Base-by-base conservation (phyloP, 768 basidiomycete genomes). In the Leccinum rimulosum region DNA sequence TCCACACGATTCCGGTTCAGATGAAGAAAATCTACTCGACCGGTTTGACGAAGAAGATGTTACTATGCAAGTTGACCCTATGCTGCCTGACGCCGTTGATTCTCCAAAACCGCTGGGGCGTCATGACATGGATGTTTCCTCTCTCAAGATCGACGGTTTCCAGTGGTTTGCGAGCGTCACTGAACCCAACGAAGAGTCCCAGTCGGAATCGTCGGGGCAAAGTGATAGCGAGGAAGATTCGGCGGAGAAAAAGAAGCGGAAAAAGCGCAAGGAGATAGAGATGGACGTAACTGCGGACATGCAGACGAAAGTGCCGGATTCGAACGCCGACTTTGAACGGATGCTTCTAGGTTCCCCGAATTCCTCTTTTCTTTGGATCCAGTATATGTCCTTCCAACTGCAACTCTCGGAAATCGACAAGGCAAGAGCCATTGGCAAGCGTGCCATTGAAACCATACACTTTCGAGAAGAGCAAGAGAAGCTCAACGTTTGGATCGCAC, bases 371-470 rank as follows among this genome's bases (percentile, higher is more conserved):
- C 82, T 98, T 35, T 99, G 97, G 97, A 88, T 99, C 59, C 95
- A 98, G 73, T 99, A 95, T 73, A 98, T 99, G 94, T 96, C 97
- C 9, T 96, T 98, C 84, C 93, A 95, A 67, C 79, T 98, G 11
- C 94, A 94, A 64, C 83, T 99, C n/a, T 93, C 95, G 31, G 96
- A 99, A 75, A 79, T 97, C 56, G 95, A 95, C 67, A 97, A 95
- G 74, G 97, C 96, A 14, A 84, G 94, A 48, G 87, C 90, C 70
- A 87, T 95, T 54, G 95, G 87, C 50, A 82, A 84, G 55, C 85
- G 92, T 25, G 96, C 95, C 5, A 79, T 98, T 49, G 79, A 84
- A 61, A 88, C 88, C 11, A 98, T 99, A 75, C 89, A 82, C 69
- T 98, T 96, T 79, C 84, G 96, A 47, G 97, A 99, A 74, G 97